phyloP scores from a whole-genome alignment of 345 rosid species.

The Hibiscus trionum region DNA sequence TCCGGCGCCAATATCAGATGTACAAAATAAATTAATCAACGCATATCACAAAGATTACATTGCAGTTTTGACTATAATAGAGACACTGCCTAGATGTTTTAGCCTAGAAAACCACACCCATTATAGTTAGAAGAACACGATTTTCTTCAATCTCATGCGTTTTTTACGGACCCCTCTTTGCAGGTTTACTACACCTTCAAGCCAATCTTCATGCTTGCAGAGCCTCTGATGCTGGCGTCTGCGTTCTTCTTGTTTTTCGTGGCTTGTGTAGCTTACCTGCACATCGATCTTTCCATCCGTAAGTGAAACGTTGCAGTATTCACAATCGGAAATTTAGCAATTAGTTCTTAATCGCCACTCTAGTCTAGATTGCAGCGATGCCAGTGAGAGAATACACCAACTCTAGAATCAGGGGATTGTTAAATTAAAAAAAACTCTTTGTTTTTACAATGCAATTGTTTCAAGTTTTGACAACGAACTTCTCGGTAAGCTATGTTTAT shows the following conservation, averaged over 20 bases:
- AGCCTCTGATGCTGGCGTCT: constrained; percentile 81
- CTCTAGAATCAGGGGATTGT: constrained; percentile 10
- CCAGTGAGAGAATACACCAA: not conserved
- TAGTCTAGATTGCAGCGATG: constrained; percentile 5
- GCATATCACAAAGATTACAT: not conserved
- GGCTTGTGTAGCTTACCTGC: constrained; percentile 72
- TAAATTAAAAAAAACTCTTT: not conserved
- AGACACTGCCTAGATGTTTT: not conserved
- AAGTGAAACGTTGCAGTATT: constrained; percentile 24
- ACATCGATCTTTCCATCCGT: constrained; percentile 65
- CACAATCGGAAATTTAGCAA: not conserved
- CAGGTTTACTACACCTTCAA: constrained; percentile 94
- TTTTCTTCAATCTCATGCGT: not conserved
- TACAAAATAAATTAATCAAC: not conserved
- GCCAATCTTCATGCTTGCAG: constrained; percentile 92
- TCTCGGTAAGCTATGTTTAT: too few species aligned
- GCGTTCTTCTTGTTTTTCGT: constrained; percentile 69
- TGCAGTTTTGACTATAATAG: not conserved
- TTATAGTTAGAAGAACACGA: not conserved
- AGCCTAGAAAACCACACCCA: not conserved
- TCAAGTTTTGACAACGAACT: too few species aligned
- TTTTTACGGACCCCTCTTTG: not conserved
- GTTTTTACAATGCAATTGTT: not conserved
- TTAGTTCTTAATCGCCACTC: not conserved
- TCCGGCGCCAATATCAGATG: too few species aligned